Base-by-base conservation (phyloP, 78 protist species). In the Dictyostelium discoideum region DNA sequence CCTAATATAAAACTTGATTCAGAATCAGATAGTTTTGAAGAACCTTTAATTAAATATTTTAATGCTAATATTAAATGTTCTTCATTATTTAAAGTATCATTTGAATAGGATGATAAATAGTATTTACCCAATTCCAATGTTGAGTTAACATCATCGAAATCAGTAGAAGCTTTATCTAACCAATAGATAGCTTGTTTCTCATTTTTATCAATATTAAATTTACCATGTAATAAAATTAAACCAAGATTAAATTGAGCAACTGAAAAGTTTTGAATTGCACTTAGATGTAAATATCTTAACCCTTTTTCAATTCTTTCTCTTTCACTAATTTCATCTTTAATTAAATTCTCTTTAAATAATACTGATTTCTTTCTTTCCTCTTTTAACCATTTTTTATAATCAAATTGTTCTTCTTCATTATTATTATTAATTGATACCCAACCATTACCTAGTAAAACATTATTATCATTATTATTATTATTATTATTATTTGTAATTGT, bases 391-490 rank as follows among this genome's bases (percentile, higher is more conserved):
- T 79, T 37, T 65, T 29, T 81, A 50, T 69, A 81, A 77, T 77
- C 20, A 77, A 40, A 77, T 77, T 26, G 13, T 8, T 39, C 50
- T 1, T 73, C 42, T 4, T 54, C 5, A 54, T 13, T 78, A 74
- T 39, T 79, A 87, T 24, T 87, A 84, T 24, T 77, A 26, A 40
- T 18, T 39, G 94, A 89, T 67, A 89, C 83, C 94, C 94, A 89
- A 48, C 94, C 94, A 44, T 89, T 48, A 8, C 94, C 94, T 7
- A 89, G 16, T 39, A 82, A 7, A n/a, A 82, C 50, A 7, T 67
- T 26, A 69, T 69, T 42, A 7, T 22, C 6, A 7, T 67, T 11
- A 54, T 88, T 42, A 39, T 80, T 39, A 8, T 67, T 50, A 50
- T 0, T 48, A 13, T 3, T 24, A 26, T 63, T 11, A 29, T 24